Evolutionary conservation across 2,329 filamentous ascomycete species (phyloP).

Genomic region (Lasiodiplodia gonubiensis): DNA sequence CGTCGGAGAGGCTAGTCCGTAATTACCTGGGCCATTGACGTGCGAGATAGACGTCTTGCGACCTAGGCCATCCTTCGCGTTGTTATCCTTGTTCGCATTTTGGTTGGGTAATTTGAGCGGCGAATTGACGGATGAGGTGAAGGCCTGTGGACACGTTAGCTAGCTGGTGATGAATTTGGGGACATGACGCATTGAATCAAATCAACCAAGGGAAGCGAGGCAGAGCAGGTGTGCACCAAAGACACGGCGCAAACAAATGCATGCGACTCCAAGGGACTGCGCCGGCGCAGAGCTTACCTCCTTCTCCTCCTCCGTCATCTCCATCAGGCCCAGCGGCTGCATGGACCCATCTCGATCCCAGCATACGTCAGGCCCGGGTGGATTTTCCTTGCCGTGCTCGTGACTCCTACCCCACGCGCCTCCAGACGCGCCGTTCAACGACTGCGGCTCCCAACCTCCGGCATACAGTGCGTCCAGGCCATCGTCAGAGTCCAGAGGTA

Average conservation of each 20-base stretch:
- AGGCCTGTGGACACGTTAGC: constrained; percentile 62
- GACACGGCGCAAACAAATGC: not conserved
- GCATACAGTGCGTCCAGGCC: constrained; percentile 73
- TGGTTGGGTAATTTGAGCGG: constrained; percentile 84
- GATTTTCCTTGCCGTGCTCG: constrained; percentile 71
- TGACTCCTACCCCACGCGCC: constrained; percentile 76
- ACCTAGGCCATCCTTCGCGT: constrained; percentile 56
- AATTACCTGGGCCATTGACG: constrained; percentile 65
- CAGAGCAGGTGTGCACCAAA: not conserved
- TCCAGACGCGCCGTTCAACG: constrained; percentile 65
- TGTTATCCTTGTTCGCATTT: constrained; percentile 65
- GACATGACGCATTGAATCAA: constrained; percentile 32
- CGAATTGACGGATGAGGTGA: constrained; percentile 88
- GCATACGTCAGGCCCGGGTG: constrained; percentile 85
- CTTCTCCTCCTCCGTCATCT: constrained; percentile 72
- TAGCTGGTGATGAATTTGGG: constrained; percentile 27
- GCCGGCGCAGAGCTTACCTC: constrained; percentile 55
- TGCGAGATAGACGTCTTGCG: constrained; percentile 83
- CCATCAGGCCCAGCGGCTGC: constrained; percentile 73
- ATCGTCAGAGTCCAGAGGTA: constrained; percentile 60
- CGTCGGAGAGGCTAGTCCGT: constrained; percentile 75
- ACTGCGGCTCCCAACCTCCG: constrained; percentile 78
- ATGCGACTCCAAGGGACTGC: not conserved
- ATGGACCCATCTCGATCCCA: constrained; percentile 79
- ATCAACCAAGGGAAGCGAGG: not conserved